These are phyloP conservation scores for Noccaea bulbosa DNA, from an alignment of 345 rosid genomes.

Conservation along the genomic window DNA sequence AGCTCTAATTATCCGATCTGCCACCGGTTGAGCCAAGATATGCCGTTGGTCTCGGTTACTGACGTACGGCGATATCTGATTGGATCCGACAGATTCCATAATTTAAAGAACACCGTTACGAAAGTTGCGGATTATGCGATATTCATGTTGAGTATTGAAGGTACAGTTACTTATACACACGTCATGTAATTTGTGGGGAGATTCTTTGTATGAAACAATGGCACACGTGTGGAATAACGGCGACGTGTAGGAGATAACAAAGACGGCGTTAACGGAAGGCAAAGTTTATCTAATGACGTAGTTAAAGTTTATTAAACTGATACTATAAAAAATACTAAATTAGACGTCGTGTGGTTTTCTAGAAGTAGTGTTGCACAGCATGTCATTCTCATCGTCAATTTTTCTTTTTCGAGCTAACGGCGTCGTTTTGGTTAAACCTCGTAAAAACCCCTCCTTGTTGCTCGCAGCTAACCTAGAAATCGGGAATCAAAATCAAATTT, in stretches of 20 bases:
- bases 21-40: conserved; percentile 51
- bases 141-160: conserved; percentile 1
- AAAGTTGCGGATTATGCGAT: conserved; percentile 19
- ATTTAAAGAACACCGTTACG: conserved; percentile 2
- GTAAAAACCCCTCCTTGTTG: conserved; percentile 35
- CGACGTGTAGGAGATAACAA: conserved; percentile 40
- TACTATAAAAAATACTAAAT: neutral
- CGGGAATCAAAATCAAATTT: conserved; percentile 16
- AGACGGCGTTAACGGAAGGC: conserved; percentile 43
- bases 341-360: conserved; percentile 20
- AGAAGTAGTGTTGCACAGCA: neutral
- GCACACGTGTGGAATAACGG: conserved; percentile 62
- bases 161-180: conserved; percentile 28
- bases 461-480: conserved; percentile 22
- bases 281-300: conserved; percentile 5
- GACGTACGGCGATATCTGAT: conserved; percentile 37
- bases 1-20: conserved; percentile 71
- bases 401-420: neutral
- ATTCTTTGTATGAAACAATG: conserved; percentile 53
- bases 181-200: conserved; percentile 38
- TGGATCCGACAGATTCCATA: conserved; percentile 64
- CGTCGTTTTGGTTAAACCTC: conserved; percentile 33
- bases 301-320: neutral
- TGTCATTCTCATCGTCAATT: conserved; percentile 9
- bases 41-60: conserved; percentile 28